Base-by-base conservation (phyloP, 192 early-diverging fungal species). In the Backusella circina region DNA sequence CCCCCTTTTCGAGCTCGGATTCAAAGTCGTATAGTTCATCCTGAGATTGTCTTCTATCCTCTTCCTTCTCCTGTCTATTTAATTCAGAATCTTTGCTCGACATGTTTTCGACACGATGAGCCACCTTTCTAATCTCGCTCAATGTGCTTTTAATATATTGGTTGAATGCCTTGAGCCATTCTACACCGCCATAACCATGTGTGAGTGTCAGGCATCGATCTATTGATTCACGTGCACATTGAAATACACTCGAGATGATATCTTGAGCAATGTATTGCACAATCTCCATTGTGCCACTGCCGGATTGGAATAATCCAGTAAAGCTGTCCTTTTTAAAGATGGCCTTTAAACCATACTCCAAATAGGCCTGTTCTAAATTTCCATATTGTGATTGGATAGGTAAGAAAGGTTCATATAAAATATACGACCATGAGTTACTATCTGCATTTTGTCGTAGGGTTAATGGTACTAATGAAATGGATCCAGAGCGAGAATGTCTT, bases 321-420 rank as follows among this genome's bases (percentile, higher is more conserved):
- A 61, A 28, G 7, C 75, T 79, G 18, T 73, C 73, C 13, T 28
- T 50, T 61, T 33, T 9, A 31, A 73, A 73, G 38, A 82, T 32
- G 0, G 38, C 8, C 3, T 76, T 41, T n/a, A 85, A 75, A 21
- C 84, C n/a, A 1, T 75, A 37, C 15, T 76, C 51, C 9, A 93
- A 77, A 72, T 89, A 79, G 7, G 84, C 80, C 1, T 76, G 76
- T 66, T 93, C 92, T 9, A 86, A 78, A 18, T 85, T 76, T 3
- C 79, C 85, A 81, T 90, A 93, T 31, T 87, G 78, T 68, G 88
- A 84, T 57, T 93, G 92, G 71, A 85, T 89, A 0, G 84, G 61
- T 47, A 87, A 77, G 73, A 93, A 94, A 0, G 90, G 83, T 23
- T 94, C 91, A 50, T 90, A 92, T 2, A 93, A 70, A 5, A 86